Evolutionary conservation across 2,329 filamentous ascomycete genomes (phyloP).

Genomic region (Neocatenulostroma microsporum): DNA sequence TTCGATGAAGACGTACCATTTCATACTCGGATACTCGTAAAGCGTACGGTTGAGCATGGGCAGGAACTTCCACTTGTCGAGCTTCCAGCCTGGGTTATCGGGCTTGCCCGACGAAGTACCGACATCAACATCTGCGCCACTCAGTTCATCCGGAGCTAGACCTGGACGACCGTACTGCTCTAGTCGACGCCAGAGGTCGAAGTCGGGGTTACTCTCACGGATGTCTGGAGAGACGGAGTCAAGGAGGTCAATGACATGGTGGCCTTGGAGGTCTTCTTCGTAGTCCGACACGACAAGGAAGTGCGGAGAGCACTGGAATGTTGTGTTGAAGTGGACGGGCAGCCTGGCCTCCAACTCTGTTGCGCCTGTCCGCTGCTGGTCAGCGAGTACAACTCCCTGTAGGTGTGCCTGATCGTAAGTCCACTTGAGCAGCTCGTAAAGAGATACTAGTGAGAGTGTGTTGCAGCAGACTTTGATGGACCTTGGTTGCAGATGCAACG

Average conservation of each 20-base stretch:
- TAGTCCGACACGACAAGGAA: conserved; percentile 53
- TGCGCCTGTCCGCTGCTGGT: conserved; percentile 52
- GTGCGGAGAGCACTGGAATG: conserved; percentile 48
- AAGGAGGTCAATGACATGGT: conserved; percentile 26
- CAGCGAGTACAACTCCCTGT: no score
- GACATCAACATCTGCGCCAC: conserved; percentile 17
- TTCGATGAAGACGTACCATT: conserved; percentile 52
- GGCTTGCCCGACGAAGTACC: conserved; percentile 4
- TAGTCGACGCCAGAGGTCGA: conserved; percentile 29
- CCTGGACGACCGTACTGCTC: conserved; percentile 21
- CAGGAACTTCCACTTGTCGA: conserved; percentile 35
- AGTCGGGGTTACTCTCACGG: conserved; percentile 20
- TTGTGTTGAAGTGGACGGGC: conserved; percentile 46
- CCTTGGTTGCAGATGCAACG: no score
- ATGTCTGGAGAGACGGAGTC: conserved; percentile 20
- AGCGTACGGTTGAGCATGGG: conserved; percentile 30
- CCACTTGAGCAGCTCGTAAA: no score
- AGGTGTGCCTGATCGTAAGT: no score
- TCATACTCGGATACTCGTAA: conserved; percentile 36
- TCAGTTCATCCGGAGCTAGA: conserved; percentile 20
- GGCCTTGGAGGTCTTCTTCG: conserved; percentile 43
- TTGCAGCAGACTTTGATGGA: no score
- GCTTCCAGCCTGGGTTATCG: conserved; percentile 16
- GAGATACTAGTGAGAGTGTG: no score
- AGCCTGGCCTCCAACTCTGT: conserved; percentile 50